Evolutionary conservation across 139 green algal species (phyloP).

Genomic region (Chlamydomonas eustigma): DNA sequence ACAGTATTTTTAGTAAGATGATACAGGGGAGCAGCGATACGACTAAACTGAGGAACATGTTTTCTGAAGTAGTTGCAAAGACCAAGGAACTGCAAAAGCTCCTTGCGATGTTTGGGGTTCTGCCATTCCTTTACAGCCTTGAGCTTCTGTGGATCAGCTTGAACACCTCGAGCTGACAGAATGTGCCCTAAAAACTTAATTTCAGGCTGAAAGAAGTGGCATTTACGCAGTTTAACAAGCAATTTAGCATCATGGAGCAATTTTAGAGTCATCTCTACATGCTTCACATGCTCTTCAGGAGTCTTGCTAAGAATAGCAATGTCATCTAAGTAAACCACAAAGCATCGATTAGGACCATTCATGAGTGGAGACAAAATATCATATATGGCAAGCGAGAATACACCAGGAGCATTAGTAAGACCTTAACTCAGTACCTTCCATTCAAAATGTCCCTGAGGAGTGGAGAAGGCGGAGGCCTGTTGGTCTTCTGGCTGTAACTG

Average conservation of each 20-base stretch:
- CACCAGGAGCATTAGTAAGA: constrained; percentile 45
- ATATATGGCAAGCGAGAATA: constrained; percentile 51
- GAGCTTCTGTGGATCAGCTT: constrained; percentile 37
- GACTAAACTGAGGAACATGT: constrained; percentile 37
- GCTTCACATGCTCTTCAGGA: constrained; percentile 36
- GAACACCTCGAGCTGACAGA: constrained; percentile 24
- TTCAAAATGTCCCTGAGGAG: constrained; percentile 38
- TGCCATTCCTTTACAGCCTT: constrained; percentile 28
- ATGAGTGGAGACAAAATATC: constrained; percentile 20
- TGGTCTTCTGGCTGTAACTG: constrained; percentile 27
- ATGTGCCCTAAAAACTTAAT: constrained; percentile 44
- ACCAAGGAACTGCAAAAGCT: constrained; percentile 49
- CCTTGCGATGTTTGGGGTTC: constrained; percentile 19
- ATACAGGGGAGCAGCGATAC: constrained; percentile 36
- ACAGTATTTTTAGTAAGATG: constrained; percentile 23
- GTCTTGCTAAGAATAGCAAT: constrained; percentile 51
- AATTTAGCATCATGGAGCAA: constrained; percentile 14
- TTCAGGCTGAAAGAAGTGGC: constrained; percentile 34
- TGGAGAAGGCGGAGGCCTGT: constrained; percentile 32
- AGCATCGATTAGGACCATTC: too few species aligned
- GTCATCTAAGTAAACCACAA: constrained; percentile 66
- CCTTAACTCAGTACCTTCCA: constrained; percentile 41
- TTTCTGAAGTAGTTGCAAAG: constrained; percentile 48
- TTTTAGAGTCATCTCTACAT: constrained; percentile 42
- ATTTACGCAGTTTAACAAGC: constrained; percentile 41